phyloP scores from a whole-genome alignment of 108 stramenopile species.

The Fragilaria radians region DNA sequence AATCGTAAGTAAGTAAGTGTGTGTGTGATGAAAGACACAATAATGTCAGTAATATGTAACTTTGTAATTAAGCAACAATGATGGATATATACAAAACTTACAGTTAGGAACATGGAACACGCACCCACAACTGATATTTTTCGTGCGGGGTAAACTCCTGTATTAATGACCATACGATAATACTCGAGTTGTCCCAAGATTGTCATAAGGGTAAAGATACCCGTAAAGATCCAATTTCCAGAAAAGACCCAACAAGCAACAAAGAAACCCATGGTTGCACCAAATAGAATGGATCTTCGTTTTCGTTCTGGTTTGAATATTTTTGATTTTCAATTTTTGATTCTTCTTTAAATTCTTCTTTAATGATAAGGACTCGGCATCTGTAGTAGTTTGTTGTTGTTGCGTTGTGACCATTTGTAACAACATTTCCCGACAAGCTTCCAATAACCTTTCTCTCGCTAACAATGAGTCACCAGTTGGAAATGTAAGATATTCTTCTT shows the following conservation, averaged over 20 bases:
- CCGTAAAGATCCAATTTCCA: conserved; percentile 87
- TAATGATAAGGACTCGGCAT: no score
- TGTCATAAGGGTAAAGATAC: conserved; percentile 85
- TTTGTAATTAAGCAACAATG: background rate
- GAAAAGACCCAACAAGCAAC: conserved; percentile 91
- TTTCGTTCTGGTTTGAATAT: conserved; percentile 23
- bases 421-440: conserved; percentile 30
- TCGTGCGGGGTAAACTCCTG: conserved; percentile 90
- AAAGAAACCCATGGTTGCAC: conserved; percentile 74
- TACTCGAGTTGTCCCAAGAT: conserved; percentile 89
- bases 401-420: conserved; percentile 2
- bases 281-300: conserved; percentile 68
- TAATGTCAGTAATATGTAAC: background rate
- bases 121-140: conserved; percentile 83
- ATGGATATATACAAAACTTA: conserved; percentile 13
- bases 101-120: conserved; percentile 78
- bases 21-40: conserved; percentile 1
- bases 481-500: conserved; percentile 21
- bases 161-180: conserved; percentile 92
- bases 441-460: conserved; percentile 9
- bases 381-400: conserved; percentile 5
- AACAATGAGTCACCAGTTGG: background rate
- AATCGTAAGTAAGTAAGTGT: no score
- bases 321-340: background rate
- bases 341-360: background rate